Evolutionary conservation across 148 eudicot genomes (phyloP).

Genomic region (Vaccinium myrtillus): DNA sequence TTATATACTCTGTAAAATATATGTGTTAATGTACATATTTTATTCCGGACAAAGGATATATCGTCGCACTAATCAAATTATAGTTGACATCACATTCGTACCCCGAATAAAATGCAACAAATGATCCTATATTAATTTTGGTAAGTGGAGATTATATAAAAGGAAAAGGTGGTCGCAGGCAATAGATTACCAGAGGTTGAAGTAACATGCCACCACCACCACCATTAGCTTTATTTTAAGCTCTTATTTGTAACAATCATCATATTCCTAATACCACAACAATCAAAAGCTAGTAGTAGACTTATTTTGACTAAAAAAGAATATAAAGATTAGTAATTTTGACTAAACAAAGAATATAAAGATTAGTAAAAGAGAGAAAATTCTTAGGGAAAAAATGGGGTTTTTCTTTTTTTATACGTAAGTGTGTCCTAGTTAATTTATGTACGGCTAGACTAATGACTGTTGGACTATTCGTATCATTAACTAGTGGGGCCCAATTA

Average conservation of each 20-base stretch:
- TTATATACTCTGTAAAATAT: no score
- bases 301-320: neutral
- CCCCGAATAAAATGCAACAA: neutral
- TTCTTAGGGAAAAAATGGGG: no score
- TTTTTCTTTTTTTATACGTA: neutral
- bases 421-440: neutral
- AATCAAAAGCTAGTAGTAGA: neutral
- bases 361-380: no score
- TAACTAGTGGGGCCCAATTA: no score
- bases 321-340: neutral
- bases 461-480: neutral
- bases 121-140: neutral
- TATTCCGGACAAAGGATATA: no score
- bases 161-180: neutral
- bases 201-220: neutral
- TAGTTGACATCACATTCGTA: neutral
- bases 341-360: neutral
- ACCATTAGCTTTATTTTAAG: neutral
- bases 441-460: neutral
- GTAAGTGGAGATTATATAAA: neutral
- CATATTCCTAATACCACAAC: neutral
- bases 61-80: neutral
- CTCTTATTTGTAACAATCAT: conserved; percentile 7
- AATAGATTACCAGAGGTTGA: neutral
- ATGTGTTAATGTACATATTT: no score